Evolutionary conservation across 371 early-diverging fungal genomes (phyloP), one percentile per base, ranked within the genome.

Genomic region (Coemansia sp.): DNA sequence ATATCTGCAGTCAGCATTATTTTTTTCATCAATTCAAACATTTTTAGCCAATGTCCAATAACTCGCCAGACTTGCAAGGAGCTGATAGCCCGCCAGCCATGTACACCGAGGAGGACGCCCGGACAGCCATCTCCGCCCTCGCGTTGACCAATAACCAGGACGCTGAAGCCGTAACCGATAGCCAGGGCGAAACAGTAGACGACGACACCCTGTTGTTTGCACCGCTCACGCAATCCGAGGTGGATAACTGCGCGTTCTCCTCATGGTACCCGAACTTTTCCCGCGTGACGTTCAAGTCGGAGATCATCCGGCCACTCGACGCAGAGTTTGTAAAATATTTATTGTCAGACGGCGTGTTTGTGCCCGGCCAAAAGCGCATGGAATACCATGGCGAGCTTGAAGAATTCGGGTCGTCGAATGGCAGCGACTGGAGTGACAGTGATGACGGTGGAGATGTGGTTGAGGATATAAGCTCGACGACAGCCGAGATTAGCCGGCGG

Each of bases 241-340:
- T 92, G 3, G 60, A 80, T 57, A 85, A 85, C 68, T 94, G 94
- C 69, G 70, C 87, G 2, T 90, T 94, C 57, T 82, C 89, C 5
- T 58, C 85, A 13, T 96, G 96, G 96, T 92, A 92, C 70, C 82
- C 85, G 2, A 67, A 48, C 24, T 91, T 93, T 61, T 80, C 83
- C 19, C 26, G 72, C 12, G 68, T 82, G 24, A 87, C 93, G 0
- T 85, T 94, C 66, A 87, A 88, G 66, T 88, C 90, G 6, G 83
- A 79, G 49, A 76, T 90, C 53, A 81, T 93, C 51, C 74, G 71
- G 28, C 86, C 88, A 4, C 83, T 95, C 21, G 84, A 90, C 0
- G 73, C 74, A n/a, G 88, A 83, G 4, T 95, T 96, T 78, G 65
- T 95, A 17, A 83, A 87, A 7, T 97, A 95, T 61, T 80, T 97